Conservation (phyloP, 345 rosid genomes). For the Carallia pectinifolia region DNA sequence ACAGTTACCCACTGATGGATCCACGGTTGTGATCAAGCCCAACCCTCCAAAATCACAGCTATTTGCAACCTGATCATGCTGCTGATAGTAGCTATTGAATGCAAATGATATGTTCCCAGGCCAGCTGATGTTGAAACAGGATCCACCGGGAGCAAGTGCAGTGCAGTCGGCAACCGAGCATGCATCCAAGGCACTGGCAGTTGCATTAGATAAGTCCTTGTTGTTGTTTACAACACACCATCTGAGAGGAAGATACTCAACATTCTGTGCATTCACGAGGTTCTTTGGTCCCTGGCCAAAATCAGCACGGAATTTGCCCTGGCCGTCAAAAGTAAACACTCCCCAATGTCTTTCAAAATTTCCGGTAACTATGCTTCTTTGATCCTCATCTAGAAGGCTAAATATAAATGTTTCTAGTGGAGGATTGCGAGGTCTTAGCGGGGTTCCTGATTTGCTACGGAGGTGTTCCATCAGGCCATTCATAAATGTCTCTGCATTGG, state of each 20-base stretch:
- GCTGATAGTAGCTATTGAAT: conserved; percentile 84
- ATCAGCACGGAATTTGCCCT: conserved; percentile 66
- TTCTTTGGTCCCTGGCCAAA: conserved; percentile 57
- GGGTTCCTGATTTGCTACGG: conserved; percentile 57
- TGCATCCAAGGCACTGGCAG: conserved; percentile 55
- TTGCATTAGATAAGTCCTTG: conserved; percentile 65
- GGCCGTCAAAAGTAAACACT: conserved; percentile 87
- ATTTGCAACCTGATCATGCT: conserved; percentile 64
- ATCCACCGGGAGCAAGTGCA: conserved; percentile 65
- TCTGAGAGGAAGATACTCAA: conserved; percentile 67
- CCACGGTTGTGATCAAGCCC: conserved; percentile 82
- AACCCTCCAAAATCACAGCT: conserved; percentile 84
- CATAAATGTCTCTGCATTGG: conserved; percentile 55
- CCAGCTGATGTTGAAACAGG: conserved; percentile 71
- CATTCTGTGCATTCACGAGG: conserved; percentile 58
- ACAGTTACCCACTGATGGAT: conserved; percentile 66
- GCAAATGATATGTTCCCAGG: conserved; percentile 82
- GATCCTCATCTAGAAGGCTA: conserved; percentile 81
- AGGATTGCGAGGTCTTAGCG: conserved; percentile 49
- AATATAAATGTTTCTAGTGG: conserved; percentile 63
- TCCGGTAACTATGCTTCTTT: conserved; percentile 50
- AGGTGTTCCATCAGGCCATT: conserved; percentile 63
- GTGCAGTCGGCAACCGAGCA: conserved; percentile 74
- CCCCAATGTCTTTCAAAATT: conserved; percentile 95
- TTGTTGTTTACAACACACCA: conserved; percentile 90